Conservation (phyloP, 2,329 filamentous ascomycete species). For the Xylariaceae sp. region DNA sequence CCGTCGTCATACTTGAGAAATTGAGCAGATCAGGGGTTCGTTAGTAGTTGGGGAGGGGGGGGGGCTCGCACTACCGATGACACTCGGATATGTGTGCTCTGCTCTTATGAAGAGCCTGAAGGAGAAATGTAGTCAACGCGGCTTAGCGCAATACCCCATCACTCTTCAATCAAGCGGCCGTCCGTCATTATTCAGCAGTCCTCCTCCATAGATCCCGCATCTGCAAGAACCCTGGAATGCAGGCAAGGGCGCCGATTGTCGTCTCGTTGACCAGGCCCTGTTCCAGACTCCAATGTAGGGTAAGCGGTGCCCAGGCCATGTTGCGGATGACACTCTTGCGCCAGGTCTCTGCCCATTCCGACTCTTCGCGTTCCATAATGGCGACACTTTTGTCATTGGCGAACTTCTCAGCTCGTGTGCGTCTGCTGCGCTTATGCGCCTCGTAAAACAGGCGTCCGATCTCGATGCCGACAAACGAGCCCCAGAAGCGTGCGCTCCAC, state of each 20-base stretch:
- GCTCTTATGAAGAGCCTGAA: too few relatives aligned
- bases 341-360: constrained; percentile 48
- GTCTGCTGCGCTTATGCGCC: constrained; percentile 32
- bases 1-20: too few relatives aligned
- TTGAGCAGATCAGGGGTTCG: too few relatives aligned
- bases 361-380: constrained; percentile 25
- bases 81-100: too few relatives aligned
- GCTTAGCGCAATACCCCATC: too few relatives aligned
- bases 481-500: constrained; percentile 79
- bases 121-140: too few relatives aligned
- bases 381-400: constrained; percentile 37
- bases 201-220: constrained; percentile 29
- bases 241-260: constrained; percentile 55
- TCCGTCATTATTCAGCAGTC: constrained; percentile 21
- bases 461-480: constrained; percentile 71
- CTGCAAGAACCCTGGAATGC: constrained; percentile 27
- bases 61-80: too few relatives aligned
- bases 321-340: constrained; percentile 66
- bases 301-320: constrained; percentile 74
- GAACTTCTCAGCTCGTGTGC: constrained; percentile 32
- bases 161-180: too few relatives aligned
- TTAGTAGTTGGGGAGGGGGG: too few relatives aligned
- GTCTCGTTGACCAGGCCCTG: constrained; percentile 58
- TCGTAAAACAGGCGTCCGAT: constrained; percentile 59
- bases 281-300: constrained; percentile 76